phyloP scores from a whole-genome alignment of 2,329 filamentous ascomycete species.

The Penicillium sp. region DNA sequence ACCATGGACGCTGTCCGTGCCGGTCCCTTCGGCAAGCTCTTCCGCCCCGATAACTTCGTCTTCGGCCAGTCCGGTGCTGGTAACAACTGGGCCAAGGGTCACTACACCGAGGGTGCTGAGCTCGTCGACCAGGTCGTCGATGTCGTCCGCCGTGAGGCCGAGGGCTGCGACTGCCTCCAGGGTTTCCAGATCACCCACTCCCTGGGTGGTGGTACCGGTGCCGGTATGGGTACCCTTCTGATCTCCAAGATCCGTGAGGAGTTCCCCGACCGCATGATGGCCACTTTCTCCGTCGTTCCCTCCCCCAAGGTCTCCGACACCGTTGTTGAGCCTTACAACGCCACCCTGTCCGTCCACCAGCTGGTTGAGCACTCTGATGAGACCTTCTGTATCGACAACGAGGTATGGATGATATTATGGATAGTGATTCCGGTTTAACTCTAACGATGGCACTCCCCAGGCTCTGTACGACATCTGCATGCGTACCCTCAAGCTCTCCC shows the following conservation, averaged over 20 bases:
- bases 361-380: constrained; percentile 99
- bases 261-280: constrained; percentile 99
- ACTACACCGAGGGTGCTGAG: constrained; percentile 99
- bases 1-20: constrained; percentile 99
- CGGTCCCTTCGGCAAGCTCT: constrained; percentile 96
- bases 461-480: constrained; percentile 99
- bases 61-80: constrained; percentile 99
- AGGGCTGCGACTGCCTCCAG: constrained; percentile 98
- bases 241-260: constrained; percentile 99
- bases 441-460: constrained; percentile 32
- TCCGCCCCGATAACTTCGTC: constrained; percentile 99
- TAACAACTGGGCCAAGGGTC: constrained; percentile 99
- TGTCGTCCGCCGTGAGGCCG: constrained; percentile 96
- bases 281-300: constrained; percentile 97
- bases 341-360: constrained; percentile 97
- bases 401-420: constrained; percentile 52
- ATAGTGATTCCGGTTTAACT: neutral
- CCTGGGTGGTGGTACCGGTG: constrained; percentile 99
- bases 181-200: constrained; percentile 99
- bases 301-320: constrained; percentile 99
- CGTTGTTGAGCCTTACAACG: constrained; percentile 99
- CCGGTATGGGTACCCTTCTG: constrained; percentile 98
- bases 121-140: constrained; percentile 97
- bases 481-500: constrained; percentile 97
- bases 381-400: constrained; percentile 99